phyloP scores from a whole-genome alignment of 371 early-diverging fungal species.

The Massospora cicadina region DNA sequence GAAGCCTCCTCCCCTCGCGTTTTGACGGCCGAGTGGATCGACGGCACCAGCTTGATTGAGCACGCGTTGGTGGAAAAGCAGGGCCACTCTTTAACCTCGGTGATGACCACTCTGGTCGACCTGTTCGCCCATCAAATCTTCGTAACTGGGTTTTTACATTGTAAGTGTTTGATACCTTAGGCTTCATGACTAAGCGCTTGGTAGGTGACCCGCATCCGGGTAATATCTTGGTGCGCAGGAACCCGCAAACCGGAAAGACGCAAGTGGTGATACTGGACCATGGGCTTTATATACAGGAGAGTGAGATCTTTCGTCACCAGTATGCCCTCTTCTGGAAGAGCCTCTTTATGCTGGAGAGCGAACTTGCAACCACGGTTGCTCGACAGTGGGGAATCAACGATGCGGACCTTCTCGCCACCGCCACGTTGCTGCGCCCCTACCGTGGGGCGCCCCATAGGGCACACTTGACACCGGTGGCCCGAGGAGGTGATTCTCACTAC shows the following conservation, averaged over 20 bases:
- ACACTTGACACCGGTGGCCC: background rate
- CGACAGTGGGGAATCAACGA: constrained; percentile 71
- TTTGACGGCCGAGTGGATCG: constrained; percentile 76
- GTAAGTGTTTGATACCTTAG: constrained; percentile 15
- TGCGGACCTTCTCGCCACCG: constrained; percentile 59
- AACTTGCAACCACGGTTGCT: constrained; percentile 38
- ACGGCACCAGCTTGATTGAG: constrained; percentile 45
- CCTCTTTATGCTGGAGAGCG: constrained; percentile 42
- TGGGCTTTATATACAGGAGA: constrained; percentile 71
- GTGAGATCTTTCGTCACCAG: constrained; percentile 49
- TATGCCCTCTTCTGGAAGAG: constrained; percentile 77
- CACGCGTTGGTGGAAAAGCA: constrained; percentile 21
- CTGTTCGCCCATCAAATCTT: constrained; percentile 84
- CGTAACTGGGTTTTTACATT: constrained; percentile 70
- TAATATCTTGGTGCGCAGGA: constrained; percentile 60
- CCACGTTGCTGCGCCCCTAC: constrained; percentile 63
- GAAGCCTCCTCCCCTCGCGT: constrained; percentile 51
- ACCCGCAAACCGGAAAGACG: constrained; percentile 30
- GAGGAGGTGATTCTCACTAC: constrained; percentile 33
- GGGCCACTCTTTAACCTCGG: constrained; percentile 23
- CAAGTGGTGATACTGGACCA: constrained; percentile 76
- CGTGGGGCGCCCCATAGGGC: constrained; percentile 24
- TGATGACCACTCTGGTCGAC: constrained; percentile 60
- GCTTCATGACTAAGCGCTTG: background rate
- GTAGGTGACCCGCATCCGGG: constrained; percentile 69